Conservation (phyloP, 768 basidiomycete species). For the Lactarius trivialis region DNA sequence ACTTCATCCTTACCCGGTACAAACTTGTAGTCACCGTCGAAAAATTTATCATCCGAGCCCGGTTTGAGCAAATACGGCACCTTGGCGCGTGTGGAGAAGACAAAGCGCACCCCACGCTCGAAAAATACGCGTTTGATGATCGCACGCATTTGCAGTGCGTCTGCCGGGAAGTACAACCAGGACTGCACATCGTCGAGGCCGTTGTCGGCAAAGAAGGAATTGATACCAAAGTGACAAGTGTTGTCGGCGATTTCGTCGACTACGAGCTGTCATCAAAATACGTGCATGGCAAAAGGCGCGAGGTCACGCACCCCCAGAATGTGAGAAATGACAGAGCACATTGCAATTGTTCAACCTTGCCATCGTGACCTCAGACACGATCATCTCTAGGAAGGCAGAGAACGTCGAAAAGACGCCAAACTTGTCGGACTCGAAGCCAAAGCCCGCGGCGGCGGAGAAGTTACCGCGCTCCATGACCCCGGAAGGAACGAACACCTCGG, state of each 20-base stretch:
- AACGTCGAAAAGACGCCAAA: constrained; percentile 89
- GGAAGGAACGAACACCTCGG: constrained; percentile 80
- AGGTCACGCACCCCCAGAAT: constrained; percentile 60
- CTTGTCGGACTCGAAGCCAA: constrained; percentile 76
- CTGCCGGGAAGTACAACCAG: constrained; percentile 84
- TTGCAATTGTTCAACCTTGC: constrained; percentile 88
- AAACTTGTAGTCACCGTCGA: constrained; percentile 68
- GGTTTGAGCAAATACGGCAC: constrained; percentile 81
- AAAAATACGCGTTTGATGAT: constrained; percentile 76
- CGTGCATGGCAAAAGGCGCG: neutral
- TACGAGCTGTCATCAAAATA: neutral
- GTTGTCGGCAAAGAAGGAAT: constrained; percentile 85
- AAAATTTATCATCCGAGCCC: constrained; percentile 60
- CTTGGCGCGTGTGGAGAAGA: constrained; percentile 87
- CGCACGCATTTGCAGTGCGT: constrained; percentile 73
- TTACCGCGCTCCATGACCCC: constrained; percentile 86
- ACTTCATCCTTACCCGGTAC: constrained; percentile 80
- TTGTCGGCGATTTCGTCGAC: constrained; percentile 48
- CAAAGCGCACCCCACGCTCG: constrained; percentile 72
- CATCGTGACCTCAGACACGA: constrained; percentile 85
- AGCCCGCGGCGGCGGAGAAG: constrained; percentile 79
- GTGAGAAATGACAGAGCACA: constrained; percentile 83
- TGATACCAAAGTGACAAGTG: constrained; percentile 65
- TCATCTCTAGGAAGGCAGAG: constrained; percentile 89
- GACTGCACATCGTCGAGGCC: constrained; percentile 75